Conservation (phyloP, 352 stramenopile genomes). For the Heterotrichella gracilis region DNA sequence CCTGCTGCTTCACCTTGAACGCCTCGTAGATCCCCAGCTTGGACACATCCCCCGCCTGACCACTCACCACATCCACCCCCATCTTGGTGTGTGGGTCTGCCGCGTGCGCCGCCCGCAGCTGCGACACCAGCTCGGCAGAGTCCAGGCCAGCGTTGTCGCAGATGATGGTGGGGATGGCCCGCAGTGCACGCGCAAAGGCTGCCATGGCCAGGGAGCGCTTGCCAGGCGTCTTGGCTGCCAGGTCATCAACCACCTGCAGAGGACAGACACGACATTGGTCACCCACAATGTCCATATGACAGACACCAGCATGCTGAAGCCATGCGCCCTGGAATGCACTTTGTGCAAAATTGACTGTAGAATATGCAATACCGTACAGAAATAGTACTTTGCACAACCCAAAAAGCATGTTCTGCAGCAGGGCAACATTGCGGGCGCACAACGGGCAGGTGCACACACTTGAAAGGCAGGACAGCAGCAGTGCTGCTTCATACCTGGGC, state of each 20-base stretch:
- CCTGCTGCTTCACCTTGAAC: conserved; percentile 61
- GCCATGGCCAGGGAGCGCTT: conserved; percentile 94
- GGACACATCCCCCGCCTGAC: conserved; percentile 71
- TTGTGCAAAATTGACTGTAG: too few species aligned
- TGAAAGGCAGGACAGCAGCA: too few species aligned
- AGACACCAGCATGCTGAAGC: too few species aligned
- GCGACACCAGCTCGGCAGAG: conserved; percentile 73
- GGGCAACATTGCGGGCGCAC: too few species aligned
- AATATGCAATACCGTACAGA: too few species aligned
- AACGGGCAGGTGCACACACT: too few species aligned
- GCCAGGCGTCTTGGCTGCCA: conserved; percentile 47
- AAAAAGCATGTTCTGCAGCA: too few species aligned
- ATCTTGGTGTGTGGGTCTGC: conserved; percentile 46
- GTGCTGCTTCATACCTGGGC: too few species aligned
- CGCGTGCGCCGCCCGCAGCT: conserved; percentile 64
- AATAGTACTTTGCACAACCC: too few species aligned
- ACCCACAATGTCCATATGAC: too few species aligned
- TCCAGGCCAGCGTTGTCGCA: conserved; percentile 95
- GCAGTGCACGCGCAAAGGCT: conserved; percentile 66
- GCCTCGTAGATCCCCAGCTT: conserved; percentile 77
- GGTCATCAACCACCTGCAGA: conserved; percentile 41
- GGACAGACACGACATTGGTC: too few species aligned
- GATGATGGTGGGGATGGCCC: conserved; percentile 82
- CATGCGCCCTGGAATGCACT: too few species aligned
- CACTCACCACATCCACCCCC: conserved; percentile 80